Evolutionary conservation across 2,329 filamentous ascomycete genomes (phyloP).

Genomic region (Basipetospora chlamydospora): DNA sequence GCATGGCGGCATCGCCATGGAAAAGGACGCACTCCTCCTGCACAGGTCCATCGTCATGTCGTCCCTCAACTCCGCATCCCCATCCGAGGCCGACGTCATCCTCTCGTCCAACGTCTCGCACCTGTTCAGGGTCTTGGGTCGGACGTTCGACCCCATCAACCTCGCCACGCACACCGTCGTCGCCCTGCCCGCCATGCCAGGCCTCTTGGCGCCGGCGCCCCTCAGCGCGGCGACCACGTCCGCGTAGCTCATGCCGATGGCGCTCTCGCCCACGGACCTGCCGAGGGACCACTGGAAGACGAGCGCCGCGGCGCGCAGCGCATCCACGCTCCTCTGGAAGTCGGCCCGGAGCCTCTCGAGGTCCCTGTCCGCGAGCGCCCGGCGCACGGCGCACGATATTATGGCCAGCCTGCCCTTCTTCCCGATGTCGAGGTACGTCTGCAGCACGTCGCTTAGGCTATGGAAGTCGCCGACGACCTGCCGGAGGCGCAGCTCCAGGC

Average conservation of each 20-base stretch:
- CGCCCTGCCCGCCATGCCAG: background rate
- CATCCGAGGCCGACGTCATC: no score
- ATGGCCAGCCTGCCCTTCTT: slow-evolving; percentile 45
- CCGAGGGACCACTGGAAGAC: slow-evolving; percentile 53
- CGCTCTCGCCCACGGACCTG: slow-evolving; percentile 40
- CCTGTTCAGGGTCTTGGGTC: no score
- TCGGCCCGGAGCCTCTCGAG: slow-evolving; percentile 44
- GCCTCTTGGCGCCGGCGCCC: slow-evolving; percentile 5
- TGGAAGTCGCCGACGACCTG: slow-evolving; percentile 47
- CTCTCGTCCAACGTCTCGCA: no score
- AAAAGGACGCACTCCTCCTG: no score
- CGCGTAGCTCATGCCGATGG: slow-evolving; percentile 52
- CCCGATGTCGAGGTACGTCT: slow-evolving; percentile 46
- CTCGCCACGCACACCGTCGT: background rate
- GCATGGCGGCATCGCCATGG: background rate
- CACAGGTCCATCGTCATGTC: no score
- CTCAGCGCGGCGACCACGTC: slow-evolving; percentile 51
- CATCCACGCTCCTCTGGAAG: slow-evolving; percentile 43
- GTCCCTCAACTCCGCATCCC: no score
- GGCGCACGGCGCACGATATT: slow-evolving; percentile 46
- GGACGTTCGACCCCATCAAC: background rate
- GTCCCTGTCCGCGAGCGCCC: slow-evolving; percentile 47
- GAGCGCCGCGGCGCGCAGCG: slow-evolving; percentile 47
- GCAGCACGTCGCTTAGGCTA: slow-evolving; percentile 47
- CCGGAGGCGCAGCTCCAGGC: slow-evolving; percentile 49